Evolutionary conservation across 2,329 filamentous ascomycete genomes (phyloP).

Genomic region (Alternaria burnsii): DNA sequence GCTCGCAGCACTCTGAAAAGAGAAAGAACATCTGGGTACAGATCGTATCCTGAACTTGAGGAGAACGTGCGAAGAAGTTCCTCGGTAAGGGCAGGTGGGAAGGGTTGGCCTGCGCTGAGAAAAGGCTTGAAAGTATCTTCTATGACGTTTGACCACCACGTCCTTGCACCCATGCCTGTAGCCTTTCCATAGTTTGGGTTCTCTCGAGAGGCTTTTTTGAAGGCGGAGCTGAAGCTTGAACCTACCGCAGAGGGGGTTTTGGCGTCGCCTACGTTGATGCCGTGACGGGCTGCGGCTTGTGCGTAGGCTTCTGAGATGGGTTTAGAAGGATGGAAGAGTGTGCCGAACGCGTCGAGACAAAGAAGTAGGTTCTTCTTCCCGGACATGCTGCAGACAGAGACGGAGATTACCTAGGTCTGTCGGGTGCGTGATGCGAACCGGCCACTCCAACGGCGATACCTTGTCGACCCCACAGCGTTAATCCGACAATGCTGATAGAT

Average conservation of each 20-base stretch:
- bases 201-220: constrained; percentile 56
- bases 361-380: constrained; percentile 61
- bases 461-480: not conserved
- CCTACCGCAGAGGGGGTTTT: constrained; percentile 36
- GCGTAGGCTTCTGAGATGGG: constrained; percentile 65
- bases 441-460: not conserved
- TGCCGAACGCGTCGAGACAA: constrained; percentile 72
- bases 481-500: not conserved
- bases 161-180: constrained; percentile 59
- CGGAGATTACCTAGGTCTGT: not conserved
- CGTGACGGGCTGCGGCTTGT: constrained; percentile 60
- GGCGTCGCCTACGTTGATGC: constrained; percentile 56
- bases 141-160: constrained; percentile 71
- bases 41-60: constrained; percentile 61
- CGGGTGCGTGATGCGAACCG: not conserved
- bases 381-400: constrained; percentile 21
- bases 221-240: constrained; percentile 53
- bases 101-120: constrained; percentile 35
- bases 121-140: constrained; percentile 54
- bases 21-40: constrained; percentile 58
- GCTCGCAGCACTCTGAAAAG: constrained; percentile 56
- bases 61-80: constrained; percentile 63
- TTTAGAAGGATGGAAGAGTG: constrained; percentile 63
- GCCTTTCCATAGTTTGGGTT: constrained; percentile 69
- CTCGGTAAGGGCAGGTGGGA: constrained; percentile 59